Evolutionary conservation across 257 asterid genomes (phyloP).

Genomic region (Nicotiana otophora): DNA sequence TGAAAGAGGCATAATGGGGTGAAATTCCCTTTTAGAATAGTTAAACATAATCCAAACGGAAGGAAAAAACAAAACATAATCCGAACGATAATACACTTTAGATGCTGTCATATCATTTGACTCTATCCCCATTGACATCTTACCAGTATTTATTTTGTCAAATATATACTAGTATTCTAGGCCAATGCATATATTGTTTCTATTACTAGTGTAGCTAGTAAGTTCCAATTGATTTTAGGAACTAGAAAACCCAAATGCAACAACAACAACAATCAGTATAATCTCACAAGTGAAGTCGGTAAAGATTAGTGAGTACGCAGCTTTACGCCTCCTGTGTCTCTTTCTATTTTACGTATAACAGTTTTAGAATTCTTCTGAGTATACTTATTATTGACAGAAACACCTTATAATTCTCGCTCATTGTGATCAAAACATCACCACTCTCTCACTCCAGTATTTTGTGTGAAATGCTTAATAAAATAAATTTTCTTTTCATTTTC

Average conservation of each 20-base stretch:
- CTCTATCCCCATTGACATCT: background rate
- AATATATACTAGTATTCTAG: background rate
- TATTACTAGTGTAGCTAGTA: background rate
- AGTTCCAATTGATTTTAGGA: background rate
- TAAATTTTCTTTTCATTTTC: background rate
- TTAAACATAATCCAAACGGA: background rate
- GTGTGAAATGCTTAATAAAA: too few relatives aligned
- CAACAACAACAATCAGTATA: too few relatives aligned
- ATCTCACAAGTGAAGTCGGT: too few relatives aligned
- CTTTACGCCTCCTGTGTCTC: too few relatives aligned
- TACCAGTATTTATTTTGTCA: background rate
- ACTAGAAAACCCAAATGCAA: background rate
- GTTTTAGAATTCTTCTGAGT: background rate
- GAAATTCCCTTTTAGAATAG: background rate
- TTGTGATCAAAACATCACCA: background rate
- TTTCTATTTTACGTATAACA: background rate
- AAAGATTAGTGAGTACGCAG: too few relatives aligned
- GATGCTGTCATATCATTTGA: background rate
- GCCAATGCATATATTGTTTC: background rate
- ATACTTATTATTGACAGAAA: background rate
- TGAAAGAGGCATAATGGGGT: background rate
- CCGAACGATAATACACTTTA: background rate
- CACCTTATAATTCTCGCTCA: background rate
- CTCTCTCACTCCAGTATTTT: background rate
- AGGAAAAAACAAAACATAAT: background rate